Conservation (phyloP, 2,329 filamentous ascomycete species). For the Plenodomus tracheiphilus region DNA sequence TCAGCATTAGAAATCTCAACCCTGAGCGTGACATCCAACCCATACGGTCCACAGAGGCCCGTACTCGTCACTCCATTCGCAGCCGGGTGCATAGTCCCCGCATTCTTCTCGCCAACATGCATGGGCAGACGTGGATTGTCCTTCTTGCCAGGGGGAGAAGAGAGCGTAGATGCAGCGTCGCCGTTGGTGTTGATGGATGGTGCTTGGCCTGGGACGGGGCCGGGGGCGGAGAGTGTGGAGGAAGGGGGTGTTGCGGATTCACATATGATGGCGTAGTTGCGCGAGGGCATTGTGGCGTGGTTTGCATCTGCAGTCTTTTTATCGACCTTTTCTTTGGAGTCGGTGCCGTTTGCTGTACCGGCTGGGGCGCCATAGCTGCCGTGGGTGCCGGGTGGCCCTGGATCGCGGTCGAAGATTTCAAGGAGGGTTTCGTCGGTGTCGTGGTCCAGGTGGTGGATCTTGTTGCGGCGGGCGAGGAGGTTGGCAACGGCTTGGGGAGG, state of each 20-base stretch:
- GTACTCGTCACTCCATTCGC: slow-evolving; percentile 54
- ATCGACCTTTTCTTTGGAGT: slow-evolving; percentile 33
- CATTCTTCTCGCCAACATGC: slow-evolving; percentile 74
- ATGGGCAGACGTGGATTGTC: slow-evolving; percentile 67
- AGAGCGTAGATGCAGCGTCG: slow-evolving; percentile 30
- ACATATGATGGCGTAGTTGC: slow-evolving; percentile 67
- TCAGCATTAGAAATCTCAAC: slow-evolving; percentile 53
- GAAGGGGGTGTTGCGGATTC: slow-evolving; percentile 49
- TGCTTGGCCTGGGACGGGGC: slow-evolving; percentile 24
- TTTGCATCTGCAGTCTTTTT: slow-evolving; percentile 72
- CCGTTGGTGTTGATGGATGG: slow-evolving; percentile 28
- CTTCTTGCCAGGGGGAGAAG: slow-evolving; percentile 49
- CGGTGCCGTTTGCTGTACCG: slow-evolving; percentile 9
- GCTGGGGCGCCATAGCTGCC: slow-evolving; percentile 22
- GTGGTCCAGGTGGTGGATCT: slow-evolving; percentile 66
- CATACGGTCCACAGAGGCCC: slow-evolving; percentile 49
- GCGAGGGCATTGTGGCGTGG: slow-evolving; percentile 78
- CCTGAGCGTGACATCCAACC: slow-evolving; percentile 53
- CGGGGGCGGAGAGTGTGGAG: slow-evolving; percentile 18
- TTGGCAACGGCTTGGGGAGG: slow-evolving; percentile 68
- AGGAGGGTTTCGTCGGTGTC: slow-evolving; percentile 68
- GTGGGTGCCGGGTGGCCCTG: slow-evolving; percentile 39
- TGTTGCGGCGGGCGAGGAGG: slow-evolving; percentile 64
- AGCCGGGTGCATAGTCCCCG: slow-evolving; percentile 77
- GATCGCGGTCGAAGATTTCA: slow-evolving; percentile 64